Conservation (phyloP, 805 yeast species). For the Diddensiella santjacobensis region DNA sequence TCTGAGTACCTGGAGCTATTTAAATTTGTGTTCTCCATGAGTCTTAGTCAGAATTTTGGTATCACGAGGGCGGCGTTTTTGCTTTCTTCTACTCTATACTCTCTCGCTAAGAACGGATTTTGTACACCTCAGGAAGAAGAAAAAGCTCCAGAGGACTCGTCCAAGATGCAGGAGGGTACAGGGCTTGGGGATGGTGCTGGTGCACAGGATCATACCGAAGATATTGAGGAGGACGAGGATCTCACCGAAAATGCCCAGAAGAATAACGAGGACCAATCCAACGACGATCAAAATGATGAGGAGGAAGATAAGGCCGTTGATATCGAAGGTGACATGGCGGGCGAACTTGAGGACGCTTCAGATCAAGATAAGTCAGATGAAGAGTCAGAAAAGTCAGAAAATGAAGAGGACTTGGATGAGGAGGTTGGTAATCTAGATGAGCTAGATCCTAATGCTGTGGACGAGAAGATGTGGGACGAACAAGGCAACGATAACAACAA, state of each 20-base stretch:
- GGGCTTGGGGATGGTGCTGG: slow-evolving; percentile 94
- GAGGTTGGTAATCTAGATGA: slow-evolving; percentile 87
- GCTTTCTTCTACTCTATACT: slow-evolving; percentile 51
- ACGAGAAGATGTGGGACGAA: slow-evolving; percentile 98
- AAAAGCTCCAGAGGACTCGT: slow-evolving; percentile 56
- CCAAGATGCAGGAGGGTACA: slow-evolving; percentile 75
- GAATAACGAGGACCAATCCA: slow-evolving; percentile 66
- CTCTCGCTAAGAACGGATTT: slow-evolving; percentile 75
- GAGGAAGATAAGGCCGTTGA: slow-evolving; percentile 90
- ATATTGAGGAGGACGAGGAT: slow-evolving; percentile 89
- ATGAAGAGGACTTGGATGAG: slow-evolving; percentile 69
- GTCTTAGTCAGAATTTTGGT: slow-evolving; percentile 47
- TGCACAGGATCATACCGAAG: slow-evolving; percentile 73
- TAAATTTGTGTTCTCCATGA: slow-evolving; percentile 41
- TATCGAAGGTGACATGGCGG: slow-evolving; percentile 97
- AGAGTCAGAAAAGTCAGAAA: slow-evolving; percentile 44
- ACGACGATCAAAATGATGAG: slow-evolving; percentile 46
- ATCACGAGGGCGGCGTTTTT: slow-evolving; percentile 60
- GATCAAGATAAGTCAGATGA: slow-evolving; percentile 66
- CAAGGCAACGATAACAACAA: slow-evolving; percentile 59
- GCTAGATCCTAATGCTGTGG: slow-evolving; percentile 89
- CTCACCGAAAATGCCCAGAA: slow-evolving; percentile 68
- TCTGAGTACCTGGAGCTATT: slow-evolving; percentile 55
- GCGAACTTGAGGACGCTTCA: slow-evolving; percentile 76
- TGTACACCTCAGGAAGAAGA: slow-evolving; percentile 83